phyloP scores from a whole-genome alignment of 129 eudicot species.

The Centaurea solstitialis region DNA sequence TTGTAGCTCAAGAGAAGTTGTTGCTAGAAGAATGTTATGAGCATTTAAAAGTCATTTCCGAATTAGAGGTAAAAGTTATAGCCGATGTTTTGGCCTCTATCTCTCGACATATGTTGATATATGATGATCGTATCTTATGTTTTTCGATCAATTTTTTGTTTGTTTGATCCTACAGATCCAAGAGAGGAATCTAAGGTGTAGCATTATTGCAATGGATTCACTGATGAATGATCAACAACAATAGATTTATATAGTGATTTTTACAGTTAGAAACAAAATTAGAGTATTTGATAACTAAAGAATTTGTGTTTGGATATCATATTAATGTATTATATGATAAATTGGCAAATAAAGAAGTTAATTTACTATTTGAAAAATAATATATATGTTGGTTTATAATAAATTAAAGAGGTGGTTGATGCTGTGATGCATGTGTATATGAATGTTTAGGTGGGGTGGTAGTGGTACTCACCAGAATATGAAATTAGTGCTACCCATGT shows the following conservation, averaged over 20 bases:
- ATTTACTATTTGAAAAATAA: neutral
- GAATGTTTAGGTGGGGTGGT: too few relatives aligned
- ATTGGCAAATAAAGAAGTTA: neutral
- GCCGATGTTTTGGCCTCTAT: neutral
- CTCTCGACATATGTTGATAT: neutral
- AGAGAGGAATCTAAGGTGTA: constrained; percentile 54
- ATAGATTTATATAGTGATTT: neutral
- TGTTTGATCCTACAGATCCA: constrained; percentile 38
- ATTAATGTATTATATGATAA: neutral
- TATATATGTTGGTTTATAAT: neutral
- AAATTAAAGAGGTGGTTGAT: neutral
- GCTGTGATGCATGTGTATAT: neutral
- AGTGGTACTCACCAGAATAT: neutral
- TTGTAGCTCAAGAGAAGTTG: constrained; percentile 65
- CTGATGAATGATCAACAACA: constrained; percentile 14
- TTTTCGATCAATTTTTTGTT: constrained; percentile 8
- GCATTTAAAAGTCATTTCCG: constrained; percentile 47
- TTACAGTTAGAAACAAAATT: neutral
- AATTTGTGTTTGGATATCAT: neutral
- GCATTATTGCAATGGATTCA: constrained; percentile 34
- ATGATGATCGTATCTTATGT: neutral
- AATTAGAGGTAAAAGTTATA: constrained; percentile 53
- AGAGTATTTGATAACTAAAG: neutral
- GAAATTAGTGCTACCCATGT: constrained; percentile 32
- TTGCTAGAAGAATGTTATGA: constrained; percentile 73